These are phyloP conservation scores for Esteya vermicola DNA, from an alignment of 2,329 filamentous ascomycete species.

Conservation along the genomic window DNA sequence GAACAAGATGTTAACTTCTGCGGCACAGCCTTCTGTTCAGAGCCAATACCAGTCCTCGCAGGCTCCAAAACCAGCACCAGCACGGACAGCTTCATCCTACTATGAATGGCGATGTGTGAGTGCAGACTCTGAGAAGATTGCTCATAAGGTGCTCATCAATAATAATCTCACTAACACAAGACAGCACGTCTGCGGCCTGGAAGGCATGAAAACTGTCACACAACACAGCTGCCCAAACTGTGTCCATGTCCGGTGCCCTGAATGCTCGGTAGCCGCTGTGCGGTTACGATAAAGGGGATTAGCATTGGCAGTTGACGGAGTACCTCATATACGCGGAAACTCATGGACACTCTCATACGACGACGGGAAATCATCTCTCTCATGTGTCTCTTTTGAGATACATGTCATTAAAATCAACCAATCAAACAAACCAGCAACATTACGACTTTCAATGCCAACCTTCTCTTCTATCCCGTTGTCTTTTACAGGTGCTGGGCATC, in stretches of 20 bases:
- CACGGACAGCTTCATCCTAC: not conserved
- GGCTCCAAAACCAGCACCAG: not conserved
- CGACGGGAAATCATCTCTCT: no score
- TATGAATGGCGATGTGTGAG: conserved; percentile 8
- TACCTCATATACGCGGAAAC: no score
- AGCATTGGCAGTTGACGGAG: no score
- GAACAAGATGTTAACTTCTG: no score
- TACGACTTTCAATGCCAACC: no score
- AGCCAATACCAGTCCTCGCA: not conserved
- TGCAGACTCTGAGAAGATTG: not conserved
- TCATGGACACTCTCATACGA: no score
- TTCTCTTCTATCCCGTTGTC: no score
- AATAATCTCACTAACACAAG: not conserved
- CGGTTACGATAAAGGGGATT: not conserved
- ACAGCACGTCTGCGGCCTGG: conserved; percentile 9
- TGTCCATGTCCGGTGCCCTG: conserved; percentile 9
- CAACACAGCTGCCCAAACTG: conserved; percentile 9
- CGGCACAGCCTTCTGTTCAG: not conserved
- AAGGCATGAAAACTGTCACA: conserved; percentile 7
- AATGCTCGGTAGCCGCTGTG: conserved; percentile 4
- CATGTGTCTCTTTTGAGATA: no score
- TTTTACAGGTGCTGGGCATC: no score
- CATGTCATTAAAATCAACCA: no score
- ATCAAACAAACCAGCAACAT: no score
- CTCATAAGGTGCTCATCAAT: no score